These are phyloP conservation scores for Capsicum chinense DNA, from an alignment of 257 asterid genomes.

Conservation along the genomic window DNA sequence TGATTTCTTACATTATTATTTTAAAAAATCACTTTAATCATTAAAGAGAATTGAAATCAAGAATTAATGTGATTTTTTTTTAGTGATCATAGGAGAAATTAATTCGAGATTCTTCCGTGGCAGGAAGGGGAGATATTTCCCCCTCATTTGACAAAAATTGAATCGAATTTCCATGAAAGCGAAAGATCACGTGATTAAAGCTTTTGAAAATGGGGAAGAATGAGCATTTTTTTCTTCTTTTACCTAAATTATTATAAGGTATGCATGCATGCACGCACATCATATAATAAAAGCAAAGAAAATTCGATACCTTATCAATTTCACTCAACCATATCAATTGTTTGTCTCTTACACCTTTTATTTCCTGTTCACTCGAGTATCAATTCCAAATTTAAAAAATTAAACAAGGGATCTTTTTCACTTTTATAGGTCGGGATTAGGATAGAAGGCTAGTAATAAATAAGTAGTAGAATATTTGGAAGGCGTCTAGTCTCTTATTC, in stretches of 20 bases:
- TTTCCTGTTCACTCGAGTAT: neutral
- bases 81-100: neutral
- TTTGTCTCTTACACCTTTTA: neutral
- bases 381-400: neutral
- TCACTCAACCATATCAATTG: neutral
- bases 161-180: slow-evolving; percentile 6
- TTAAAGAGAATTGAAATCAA: too few species aligned
- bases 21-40: neutral
- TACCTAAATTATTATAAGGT: neutral
- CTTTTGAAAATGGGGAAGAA: slow-evolving; percentile 11
- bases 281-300: neutral
- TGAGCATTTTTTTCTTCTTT: neutral
- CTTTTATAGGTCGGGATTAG: neutral
- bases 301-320: slow-evolving; percentile 23
- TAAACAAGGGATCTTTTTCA: neutral
- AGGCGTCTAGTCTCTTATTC: too few species aligned
- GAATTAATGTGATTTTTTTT: neutral
- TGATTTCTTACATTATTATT: neutral
- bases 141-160: neutral
- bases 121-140: neutral
- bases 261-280: slow-evolving; percentile 1
- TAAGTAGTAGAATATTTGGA: too few species aligned
- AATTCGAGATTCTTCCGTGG: too few species aligned
- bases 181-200: slow-evolving; percentile 20
- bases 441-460: too few species aligned